phyloP scores from a whole-genome alignment of 2,329 filamentous ascomycete species.

The Ophiostoma ulmi region DNA sequence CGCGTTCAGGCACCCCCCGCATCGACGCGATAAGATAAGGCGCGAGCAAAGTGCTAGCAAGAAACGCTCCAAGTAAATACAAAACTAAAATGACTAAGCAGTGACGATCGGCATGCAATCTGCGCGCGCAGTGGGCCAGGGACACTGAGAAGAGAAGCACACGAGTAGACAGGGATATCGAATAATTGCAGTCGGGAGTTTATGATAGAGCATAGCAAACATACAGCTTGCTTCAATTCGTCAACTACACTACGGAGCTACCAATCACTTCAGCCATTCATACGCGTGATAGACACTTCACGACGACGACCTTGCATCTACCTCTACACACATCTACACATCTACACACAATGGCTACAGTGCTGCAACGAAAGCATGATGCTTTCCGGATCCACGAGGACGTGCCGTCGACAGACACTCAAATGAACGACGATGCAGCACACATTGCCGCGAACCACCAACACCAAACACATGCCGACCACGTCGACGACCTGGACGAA shows the following conservation, averaged over 20 bases:
- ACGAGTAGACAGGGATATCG: no score
- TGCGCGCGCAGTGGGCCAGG: not conserved
- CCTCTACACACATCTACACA: not conserved
- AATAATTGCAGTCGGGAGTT: no score
- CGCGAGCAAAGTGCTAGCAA: not conserved
- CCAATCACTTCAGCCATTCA: no score
- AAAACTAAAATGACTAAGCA: not conserved
- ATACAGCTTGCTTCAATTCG: no score
- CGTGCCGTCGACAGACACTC: constrained; percentile 44
- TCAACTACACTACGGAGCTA: no score
- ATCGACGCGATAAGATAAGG: constrained; percentile 12
- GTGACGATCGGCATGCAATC: not conserved
- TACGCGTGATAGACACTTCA: not conserved
- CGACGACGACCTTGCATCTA: not conserved
- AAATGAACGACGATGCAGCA: constrained; percentile 39
- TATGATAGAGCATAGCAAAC: no score
- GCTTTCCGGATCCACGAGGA: constrained; percentile 50
- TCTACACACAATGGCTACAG: constrained; percentile 23
- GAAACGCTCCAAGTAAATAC: not conserved
- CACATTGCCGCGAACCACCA: not conserved
- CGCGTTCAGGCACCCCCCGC: not conserved
- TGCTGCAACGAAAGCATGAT: constrained; percentile 32
- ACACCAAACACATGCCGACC: not conserved
- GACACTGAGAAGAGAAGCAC: no score
- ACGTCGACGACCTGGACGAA: constrained; percentile 22